A percentile compares a stretch with the other conserved stretches of the same genome.
These are phyloP conservation scores for Lycium barbarum DNA, from an alignment of 257 asterid species.

Conservation along the genomic window DNA sequence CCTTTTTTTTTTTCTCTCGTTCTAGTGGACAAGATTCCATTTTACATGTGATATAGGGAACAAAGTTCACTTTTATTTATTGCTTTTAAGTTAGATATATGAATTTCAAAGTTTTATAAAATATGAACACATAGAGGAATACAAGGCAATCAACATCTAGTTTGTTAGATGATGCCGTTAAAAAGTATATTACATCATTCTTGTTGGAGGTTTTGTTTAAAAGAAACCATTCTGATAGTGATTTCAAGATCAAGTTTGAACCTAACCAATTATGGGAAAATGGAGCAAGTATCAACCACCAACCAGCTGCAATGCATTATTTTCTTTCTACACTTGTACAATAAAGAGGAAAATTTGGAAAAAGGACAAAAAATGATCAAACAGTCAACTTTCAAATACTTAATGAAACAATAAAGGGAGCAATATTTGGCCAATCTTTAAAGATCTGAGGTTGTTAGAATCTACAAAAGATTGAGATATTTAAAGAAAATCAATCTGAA, in stretches of 20 bases:
- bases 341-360: not conserved
- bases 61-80: constrained; percentile 14
- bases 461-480: not conserved
- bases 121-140: not conserved
- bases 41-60: constrained; percentile 14
- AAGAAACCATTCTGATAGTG: constrained; percentile 33
- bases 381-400: not conserved
- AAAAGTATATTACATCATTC: constrained; percentile 23
- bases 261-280: constrained; percentile 45
- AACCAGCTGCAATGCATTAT: constrained; percentile 25
- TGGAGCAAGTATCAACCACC: constrained; percentile 44
- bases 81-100: constrained; percentile 13
- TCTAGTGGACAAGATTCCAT: constrained; percentile 22
- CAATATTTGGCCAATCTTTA: not conserved
- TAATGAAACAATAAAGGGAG: constrained; percentile 11
- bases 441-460: not conserved
- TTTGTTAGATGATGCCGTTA: constrained; percentile 20
- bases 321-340: not conserved
- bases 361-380: not conserved
- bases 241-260: constrained; percentile 37
- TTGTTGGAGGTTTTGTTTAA: constrained; percentile 40
- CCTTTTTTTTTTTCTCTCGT: not conserved
- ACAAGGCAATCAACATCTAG: constrained; percentile 19
- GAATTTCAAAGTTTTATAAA: not conserved
- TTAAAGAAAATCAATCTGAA: not conserved